Conservation (phyloP, 139 green algal species). For the Protoeuglena noctilucae region DNA sequence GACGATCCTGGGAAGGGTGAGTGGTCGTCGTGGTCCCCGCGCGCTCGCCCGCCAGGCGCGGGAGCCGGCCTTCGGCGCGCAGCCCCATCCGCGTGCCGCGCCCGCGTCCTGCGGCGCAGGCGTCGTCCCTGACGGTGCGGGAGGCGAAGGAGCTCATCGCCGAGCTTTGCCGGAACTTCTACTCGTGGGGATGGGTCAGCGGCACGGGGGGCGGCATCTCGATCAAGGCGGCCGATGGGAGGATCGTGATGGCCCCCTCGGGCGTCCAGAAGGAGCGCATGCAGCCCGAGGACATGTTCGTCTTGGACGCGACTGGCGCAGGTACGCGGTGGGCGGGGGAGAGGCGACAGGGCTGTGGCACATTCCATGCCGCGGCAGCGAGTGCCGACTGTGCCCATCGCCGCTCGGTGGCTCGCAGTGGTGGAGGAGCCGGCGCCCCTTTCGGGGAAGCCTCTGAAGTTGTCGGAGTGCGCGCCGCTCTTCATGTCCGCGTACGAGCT, state of each 20-base stretch:
- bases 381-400: no score
- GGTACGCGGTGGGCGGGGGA: no score
- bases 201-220: slow-evolving; percentile 77
- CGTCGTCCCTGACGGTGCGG: no score
- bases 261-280: slow-evolving; percentile 93
- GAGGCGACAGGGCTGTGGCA: no score
- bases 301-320: slow-evolving; percentile 57
- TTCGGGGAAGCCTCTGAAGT: slow-evolving; percentile 56
- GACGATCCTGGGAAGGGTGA: no score
- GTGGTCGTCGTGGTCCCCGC: no score
- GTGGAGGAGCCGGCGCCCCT: slow-evolving; percentile 30
- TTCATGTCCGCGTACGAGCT: slow-evolving; percentile 84
- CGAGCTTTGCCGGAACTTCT: slow-evolving; percentile 67
- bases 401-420: no score
- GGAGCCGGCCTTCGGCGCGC: no score
- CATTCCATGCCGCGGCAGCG: no score
- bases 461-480: slow-evolving; percentile 76
- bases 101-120: no score
- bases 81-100: no score
- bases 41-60: no score
- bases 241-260: slow-evolving; percentile 73
- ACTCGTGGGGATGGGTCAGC: slow-evolving; percentile 58
- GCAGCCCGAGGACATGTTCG: slow-evolving; percentile 80
- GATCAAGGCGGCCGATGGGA: slow-evolving; percentile 40
- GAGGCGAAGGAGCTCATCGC: slow-evolving; percentile 64